Conservation (phyloP, 805 yeast genomes). For the Teunomyces gatunensis region DNA sequence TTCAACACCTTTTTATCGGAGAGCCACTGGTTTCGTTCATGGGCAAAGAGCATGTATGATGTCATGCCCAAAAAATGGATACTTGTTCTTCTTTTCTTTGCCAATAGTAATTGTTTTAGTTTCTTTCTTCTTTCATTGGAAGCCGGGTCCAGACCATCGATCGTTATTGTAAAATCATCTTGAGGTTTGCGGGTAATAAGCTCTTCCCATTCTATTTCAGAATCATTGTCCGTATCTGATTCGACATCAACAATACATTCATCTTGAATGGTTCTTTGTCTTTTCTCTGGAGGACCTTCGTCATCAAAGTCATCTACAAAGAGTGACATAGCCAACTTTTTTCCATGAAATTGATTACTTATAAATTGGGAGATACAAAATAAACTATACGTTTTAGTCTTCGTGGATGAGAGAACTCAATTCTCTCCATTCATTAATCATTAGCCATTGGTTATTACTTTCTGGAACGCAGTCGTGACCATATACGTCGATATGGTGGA, state of each 20-base stretch:
- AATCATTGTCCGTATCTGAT: background rate
- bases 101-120: slow-evolving; percentile 7
- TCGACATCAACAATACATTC: background rate
- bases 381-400: background rate
- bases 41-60: slow-evolving; percentile 20
- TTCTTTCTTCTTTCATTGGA: slow-evolving; percentile 9
- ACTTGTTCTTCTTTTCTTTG: slow-evolving; percentile 9
- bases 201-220: slow-evolving; percentile 1
- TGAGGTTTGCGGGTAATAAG: background rate
- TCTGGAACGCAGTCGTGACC: slow-evolving; percentile 30
- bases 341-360: background rate
- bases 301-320: slow-evolving; percentile 1
- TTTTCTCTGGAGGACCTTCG: background rate
- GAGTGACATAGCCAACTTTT: background rate
- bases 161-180: slow-evolving; percentile 3
- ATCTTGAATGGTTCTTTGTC: background rate
- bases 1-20: slow-evolving; percentile 17
- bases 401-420: slow-evolving; percentile 25
- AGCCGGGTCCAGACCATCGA: slow-evolving; percentile 1
- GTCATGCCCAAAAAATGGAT: slow-evolving; percentile 21
- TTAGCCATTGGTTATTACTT: slow-evolving; percentile 21
- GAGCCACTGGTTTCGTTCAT: slow-evolving; percentile 20
- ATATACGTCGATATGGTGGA: slow-evolving; percentile 17
- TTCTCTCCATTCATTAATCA: slow-evolving; percentile 28
- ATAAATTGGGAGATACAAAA: background rate